Evolutionary conservation across 2,329 filamentous ascomycete genomes (phyloP).

Genomic region (Leptographium flavum): DNA sequence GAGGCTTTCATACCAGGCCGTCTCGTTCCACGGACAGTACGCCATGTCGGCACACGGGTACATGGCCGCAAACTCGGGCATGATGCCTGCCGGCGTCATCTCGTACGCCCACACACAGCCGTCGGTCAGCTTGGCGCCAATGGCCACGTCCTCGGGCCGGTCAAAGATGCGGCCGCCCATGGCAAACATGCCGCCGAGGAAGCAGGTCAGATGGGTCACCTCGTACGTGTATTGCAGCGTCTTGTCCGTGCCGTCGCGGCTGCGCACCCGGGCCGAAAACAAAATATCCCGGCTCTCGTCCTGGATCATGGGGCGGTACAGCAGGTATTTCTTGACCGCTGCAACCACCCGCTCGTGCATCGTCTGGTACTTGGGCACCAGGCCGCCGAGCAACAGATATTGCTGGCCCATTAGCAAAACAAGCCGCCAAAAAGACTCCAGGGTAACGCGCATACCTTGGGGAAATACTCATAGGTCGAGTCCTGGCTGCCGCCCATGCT

Average conservation of each 20-base stretch:
- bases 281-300: slow-evolving; percentile 54
- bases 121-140: slow-evolving; percentile 48
- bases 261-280: slow-evolving; percentile 50
- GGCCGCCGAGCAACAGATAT: slow-evolving; percentile 63
- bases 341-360: slow-evolving; percentile 58
- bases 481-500: slow-evolving; percentile 53
- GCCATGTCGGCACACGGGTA: slow-evolving; percentile 30
- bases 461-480: slow-evolving; percentile 59
- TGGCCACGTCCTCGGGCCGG: slow-evolving; percentile 43
- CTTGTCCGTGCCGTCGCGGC: slow-evolving; percentile 23
- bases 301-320: slow-evolving; percentile 64
- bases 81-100: slow-evolving; percentile 43
- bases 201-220: slow-evolving; percentile 50
- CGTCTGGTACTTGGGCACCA: slow-evolving; percentile 54
- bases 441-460: slow-evolving; percentile 26
- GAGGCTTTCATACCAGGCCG: slow-evolving; percentile 31
- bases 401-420: slow-evolving; percentile 25
- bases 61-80: slow-evolving; percentile 42
- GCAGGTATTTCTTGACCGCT: slow-evolving; percentile 55
- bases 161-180: slow-evolving; percentile 50
- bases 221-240: slow-evolving; percentile 40
- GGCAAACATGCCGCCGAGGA: slow-evolving; percentile 56
- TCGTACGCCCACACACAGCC: slow-evolving; percentile 59
- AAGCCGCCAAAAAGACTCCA: neutral
- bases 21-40: slow-evolving; percentile 39